Percentiles rank a stretch among this genome's conserved stretches.
Evolutionary conservation across 192 early-diverging fungal species (phyloP).

Genomic region (Allomyces javanicus): DNA sequence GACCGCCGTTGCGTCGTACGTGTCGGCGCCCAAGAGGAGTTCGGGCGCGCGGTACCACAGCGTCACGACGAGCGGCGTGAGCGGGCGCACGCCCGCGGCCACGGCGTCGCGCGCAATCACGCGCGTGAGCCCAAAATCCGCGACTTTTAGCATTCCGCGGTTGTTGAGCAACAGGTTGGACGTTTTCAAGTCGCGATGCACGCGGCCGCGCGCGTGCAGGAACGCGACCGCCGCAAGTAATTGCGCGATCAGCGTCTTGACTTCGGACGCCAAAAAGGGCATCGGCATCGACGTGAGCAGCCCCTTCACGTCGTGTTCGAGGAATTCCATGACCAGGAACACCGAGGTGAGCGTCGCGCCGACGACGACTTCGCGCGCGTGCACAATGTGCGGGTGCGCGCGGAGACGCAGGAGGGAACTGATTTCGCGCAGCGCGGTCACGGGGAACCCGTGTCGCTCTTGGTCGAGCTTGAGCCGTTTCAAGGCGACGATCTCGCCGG

Average conservation of each 20-base stretch:
- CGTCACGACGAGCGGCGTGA: constrained; percentile 48
- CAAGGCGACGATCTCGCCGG: constrained; percentile 58
- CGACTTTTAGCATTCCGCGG: constrained; percentile 39
- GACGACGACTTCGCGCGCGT: constrained; percentile 57
- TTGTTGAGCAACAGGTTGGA: constrained; percentile 35
- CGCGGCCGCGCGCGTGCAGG: constrained; percentile 46
- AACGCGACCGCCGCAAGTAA: constrained; percentile 34
- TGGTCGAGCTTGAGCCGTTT: constrained; percentile 58
- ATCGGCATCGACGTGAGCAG: constrained; percentile 66
- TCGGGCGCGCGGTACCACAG: constrained; percentile 55
- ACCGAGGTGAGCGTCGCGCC: constrained; percentile 41
- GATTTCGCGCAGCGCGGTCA: constrained; percentile 59
- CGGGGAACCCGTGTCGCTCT: constrained; percentile 61
- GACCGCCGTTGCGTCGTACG: constrained; percentile 37
- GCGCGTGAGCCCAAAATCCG: constrained; percentile 50
- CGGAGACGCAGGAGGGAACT: constrained; percentile 41
- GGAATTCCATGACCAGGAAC: constrained; percentile 95
- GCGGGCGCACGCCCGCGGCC: constrained; percentile 1
- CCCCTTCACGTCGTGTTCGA: constrained; percentile 82
- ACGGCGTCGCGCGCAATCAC: constrained; percentile 11
- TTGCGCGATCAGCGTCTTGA: constrained; percentile 56
- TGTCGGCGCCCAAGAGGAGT: constrained; percentile 31
- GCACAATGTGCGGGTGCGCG: constrained; percentile 69
- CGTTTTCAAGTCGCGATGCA: constrained; percentile 50
- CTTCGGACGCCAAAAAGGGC: constrained; percentile 70